Base-by-base conservation (phyloP, 2,329 filamentous ascomycete genomes). In the Cladosporium sp. region DNA sequence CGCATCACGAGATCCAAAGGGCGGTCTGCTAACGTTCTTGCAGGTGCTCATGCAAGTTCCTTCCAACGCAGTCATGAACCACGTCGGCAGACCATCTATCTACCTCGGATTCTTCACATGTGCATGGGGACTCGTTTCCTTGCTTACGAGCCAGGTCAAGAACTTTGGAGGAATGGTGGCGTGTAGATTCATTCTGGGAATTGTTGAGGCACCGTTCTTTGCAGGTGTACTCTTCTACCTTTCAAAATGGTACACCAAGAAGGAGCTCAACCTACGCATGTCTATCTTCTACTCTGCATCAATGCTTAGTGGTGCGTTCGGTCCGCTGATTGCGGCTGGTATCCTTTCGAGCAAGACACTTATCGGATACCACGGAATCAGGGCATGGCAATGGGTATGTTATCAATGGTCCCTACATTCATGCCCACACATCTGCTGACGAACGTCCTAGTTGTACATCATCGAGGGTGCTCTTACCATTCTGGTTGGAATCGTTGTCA, bases 311-410 rank as follows among this genome's bases (percentile, higher is more conserved):
- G 77, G 71, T 39, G 79, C 80, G 1, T 83, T 83, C 62, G 79
- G 78, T 10, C 79, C 77, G 25, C 71, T 83, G 25, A 80, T 83
- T 51, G 80, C 78, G 5, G 80, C 80, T 3, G 78, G 87, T 6
- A 88, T 91, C 56, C 84, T 82, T 0, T 74, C 76, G n/a, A 83
- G 86, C 50, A 25, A 45, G 22, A 45, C 42, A 25, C 81, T 91
- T 77, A 78, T 87, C 59, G 78, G 82, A 1, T 72, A 72, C 0
- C 73, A 72, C 7, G 86, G 85, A 0, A 73, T 86, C 2, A 72
- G 77, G 2, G 84, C 84, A 3, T 90, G 80, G 86, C 72, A 66
- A 63, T 71, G 65, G 65, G 52, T 55, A 47, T 12, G 52, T 37
- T 7, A 8, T 9, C 20, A 12, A 74, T 79, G 72, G 75, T 75